Conservation (phyloP, 2,329 filamentous ascomycete genomes). For the Cercospora berteroae region DNA sequence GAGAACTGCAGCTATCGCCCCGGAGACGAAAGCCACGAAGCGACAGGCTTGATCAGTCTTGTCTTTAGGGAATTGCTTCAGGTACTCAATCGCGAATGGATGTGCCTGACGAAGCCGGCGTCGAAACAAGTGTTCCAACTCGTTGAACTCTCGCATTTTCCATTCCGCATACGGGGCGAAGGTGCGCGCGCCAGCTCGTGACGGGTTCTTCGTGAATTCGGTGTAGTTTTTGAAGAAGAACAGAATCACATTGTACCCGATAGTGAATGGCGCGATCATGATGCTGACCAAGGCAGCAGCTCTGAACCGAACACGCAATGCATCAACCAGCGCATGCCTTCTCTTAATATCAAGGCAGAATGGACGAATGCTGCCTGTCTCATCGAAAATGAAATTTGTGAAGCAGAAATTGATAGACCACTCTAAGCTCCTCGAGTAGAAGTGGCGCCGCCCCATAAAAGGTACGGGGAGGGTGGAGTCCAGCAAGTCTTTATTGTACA, state of each 20-base stretch:
- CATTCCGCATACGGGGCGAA: constrained; percentile 94
- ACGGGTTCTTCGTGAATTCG: constrained; percentile 92
- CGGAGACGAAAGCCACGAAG: constrained; percentile 83
- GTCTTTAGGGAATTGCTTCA: constrained; percentile 94
- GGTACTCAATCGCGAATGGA: constrained; percentile 85
- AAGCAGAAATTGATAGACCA: constrained; percentile 91
- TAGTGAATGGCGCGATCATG: constrained; percentile 79
- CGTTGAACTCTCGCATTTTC: constrained; percentile 99
- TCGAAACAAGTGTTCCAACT: constrained; percentile 86
- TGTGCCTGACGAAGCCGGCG: constrained; percentile 91
- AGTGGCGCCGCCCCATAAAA: constrained; percentile 72
- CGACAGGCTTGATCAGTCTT: constrained; percentile 83
- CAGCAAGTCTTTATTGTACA: constrained; percentile 95
- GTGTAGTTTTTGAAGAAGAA: constrained; percentile 97
- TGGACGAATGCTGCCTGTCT: constrained; percentile 79
- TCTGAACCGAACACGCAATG: constrained; percentile 72
- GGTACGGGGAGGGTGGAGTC: constrained; percentile 84
- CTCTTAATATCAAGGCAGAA: constrained; percentile 82
- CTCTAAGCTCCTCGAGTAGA: constrained; percentile 86
- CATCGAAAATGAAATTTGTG: constrained; percentile 90
- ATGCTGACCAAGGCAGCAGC: constrained; percentile 85
- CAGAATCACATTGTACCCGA: constrained; percentile 80
- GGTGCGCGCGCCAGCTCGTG: constrained; percentile 78
- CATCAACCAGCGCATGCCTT: constrained; percentile 73
- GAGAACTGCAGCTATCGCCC: constrained; percentile 81